phyloP scores from a whole-genome alignment of 2,329 filamentous ascomycete species.

The Trichoderma guizhouense region DNA sequence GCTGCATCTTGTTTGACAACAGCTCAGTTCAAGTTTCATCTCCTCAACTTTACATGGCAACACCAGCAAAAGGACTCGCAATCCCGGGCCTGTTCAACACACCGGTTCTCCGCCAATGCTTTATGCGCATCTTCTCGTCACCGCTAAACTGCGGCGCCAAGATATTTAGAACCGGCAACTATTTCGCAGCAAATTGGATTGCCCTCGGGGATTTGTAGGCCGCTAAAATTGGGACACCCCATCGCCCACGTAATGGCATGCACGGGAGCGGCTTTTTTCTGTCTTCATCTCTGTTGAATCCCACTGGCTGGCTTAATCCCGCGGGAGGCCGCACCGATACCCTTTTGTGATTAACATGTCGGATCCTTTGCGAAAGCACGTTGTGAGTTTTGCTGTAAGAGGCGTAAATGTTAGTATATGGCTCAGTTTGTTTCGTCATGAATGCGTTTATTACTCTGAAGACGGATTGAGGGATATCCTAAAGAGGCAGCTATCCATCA shows the following conservation, averaged over 20 bases:
- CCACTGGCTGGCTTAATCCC: not conserved
- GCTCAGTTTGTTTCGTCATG: not conserved
- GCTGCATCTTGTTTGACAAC: not conserved
- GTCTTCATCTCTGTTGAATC: not conserved
- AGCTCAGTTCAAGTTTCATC: not conserved
- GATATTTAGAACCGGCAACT: not conserved
- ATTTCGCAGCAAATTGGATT: constrained; percentile 10
- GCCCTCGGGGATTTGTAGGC: not conserved
- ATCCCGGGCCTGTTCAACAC: not conserved
- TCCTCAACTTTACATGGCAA: not conserved
- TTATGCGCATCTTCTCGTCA: not conserved
- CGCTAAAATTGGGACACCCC: not conserved
- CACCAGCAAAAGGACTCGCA: not conserved
- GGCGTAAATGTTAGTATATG: not conserved
- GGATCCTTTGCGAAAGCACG: not conserved
- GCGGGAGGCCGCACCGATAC: not conserved
- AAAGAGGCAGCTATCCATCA: not conserved
- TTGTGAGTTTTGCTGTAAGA: not conserved
- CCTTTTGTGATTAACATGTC: not conserved
- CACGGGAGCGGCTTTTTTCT: not conserved
- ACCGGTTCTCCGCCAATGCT: not conserved
- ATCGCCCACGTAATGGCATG: constrained; percentile 6
- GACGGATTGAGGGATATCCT: not conserved
- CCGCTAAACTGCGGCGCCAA: constrained; percentile 13
- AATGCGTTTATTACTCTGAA: not conserved